Percentiles rank a stretch among this genome's conserved stretches.
phyloP scores from a whole-genome alignment of 495 filamentous ascomycete species.

The Penicillium roqueforti region DNA sequence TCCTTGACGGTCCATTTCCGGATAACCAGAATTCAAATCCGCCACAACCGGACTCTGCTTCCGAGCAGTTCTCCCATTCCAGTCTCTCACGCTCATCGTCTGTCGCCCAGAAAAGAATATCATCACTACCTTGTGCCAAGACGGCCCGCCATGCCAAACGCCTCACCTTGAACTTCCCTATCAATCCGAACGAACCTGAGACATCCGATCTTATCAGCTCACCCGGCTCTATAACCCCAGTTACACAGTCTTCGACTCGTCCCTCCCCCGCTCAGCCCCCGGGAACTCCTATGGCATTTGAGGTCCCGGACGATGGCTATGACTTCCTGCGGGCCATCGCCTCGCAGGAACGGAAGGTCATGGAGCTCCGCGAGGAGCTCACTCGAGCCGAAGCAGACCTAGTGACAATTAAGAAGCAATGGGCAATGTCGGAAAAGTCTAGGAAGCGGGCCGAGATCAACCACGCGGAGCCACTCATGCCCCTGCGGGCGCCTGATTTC shows the following conservation, averaged over 20 bases:
- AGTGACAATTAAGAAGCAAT: constrained; percentile 71
- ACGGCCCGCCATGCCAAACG: constrained; percentile 65
- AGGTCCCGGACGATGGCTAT: constrained; percentile 53
- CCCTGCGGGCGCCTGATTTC: constrained; percentile 46
- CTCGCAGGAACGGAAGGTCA: constrained; percentile 84
- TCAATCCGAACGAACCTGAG: constrained; percentile 39
- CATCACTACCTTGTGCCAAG: constrained; percentile 46
- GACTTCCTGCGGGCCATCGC: constrained; percentile 86
- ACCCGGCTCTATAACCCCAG: constrained; percentile 37
- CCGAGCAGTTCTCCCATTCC: constrained; percentile 9
- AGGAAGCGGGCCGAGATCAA: constrained; percentile 67
- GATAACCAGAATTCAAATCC: constrained; percentile 30
- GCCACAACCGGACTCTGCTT: constrained; percentile 18
- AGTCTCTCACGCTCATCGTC: constrained; percentile 19
- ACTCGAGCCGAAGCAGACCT: constrained; percentile 74
- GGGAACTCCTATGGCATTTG: constrained; percentile 43
- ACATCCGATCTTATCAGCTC: constrained; percentile 33
- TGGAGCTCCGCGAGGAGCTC: constrained; percentile 89
- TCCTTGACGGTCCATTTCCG: constrained; percentile 29
- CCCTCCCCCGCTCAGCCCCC: constrained; percentile 28
- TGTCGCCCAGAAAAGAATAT: constrained; percentile 37
- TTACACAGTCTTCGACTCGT: constrained; percentile 31
- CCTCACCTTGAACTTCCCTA: constrained; percentile 76
- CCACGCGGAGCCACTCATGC: constrained; percentile 52
- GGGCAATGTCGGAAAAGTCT: constrained; percentile 70